A percentile compares a stretch with the other conserved stretches of the same genome.
Conservation (phyloP, 2,329 filamentous ascomycete genomes). For the Neophaeococcomyces aloes region DNA sequence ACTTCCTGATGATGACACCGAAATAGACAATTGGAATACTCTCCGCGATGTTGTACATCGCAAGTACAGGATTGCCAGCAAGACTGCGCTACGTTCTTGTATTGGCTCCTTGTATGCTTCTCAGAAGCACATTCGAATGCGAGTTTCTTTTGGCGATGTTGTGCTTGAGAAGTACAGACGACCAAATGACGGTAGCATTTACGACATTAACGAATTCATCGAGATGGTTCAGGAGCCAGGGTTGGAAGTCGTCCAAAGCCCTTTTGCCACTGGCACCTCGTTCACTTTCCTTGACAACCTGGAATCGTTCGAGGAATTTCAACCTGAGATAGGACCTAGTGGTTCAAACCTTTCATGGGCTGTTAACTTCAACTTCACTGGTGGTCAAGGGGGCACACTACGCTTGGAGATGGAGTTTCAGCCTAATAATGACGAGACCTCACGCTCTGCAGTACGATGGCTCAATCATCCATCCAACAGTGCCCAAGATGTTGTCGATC, state of each 20-base stretch:
- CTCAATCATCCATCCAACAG: conserved; percentile 8
- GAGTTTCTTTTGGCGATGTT: conserved; percentile 34
- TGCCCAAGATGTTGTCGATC: conserved; percentile 28
- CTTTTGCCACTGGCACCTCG: conserved; percentile 13
- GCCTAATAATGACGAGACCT: conserved; percentile 10
- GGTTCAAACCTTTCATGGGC: conserved; percentile 27
- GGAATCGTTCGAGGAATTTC: conserved; percentile 16
- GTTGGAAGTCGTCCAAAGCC: conserved; percentile 11
- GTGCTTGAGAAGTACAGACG: conserved; percentile 29
- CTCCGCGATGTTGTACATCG: conserved; percentile 20
- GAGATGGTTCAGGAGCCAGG: conserved; percentile 29
- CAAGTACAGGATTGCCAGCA: conserved; percentile 26
- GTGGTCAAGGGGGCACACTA: conserved; percentile 23
- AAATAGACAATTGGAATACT: conserved; percentile 20
- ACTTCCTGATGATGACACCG: conserved; percentile 10
- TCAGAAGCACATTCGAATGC: conserved; percentile 31
- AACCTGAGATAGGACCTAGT: conserved; percentile 8
- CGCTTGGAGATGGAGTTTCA: conserved; percentile 28
- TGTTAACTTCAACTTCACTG: conserved; percentile 33
- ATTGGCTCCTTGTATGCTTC: conserved; percentile 26
- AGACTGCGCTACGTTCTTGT: conserved; percentile 24
- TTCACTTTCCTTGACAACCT: conserved; percentile 24
- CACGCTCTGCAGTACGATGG: conserved; percentile 16
- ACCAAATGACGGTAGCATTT: conserved; percentile 23
- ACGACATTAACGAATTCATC: conserved; percentile 31